These are phyloP conservation scores for Corylus americana DNA, from an alignment of 306 rosid species.

Conservation along the genomic window DNA sequence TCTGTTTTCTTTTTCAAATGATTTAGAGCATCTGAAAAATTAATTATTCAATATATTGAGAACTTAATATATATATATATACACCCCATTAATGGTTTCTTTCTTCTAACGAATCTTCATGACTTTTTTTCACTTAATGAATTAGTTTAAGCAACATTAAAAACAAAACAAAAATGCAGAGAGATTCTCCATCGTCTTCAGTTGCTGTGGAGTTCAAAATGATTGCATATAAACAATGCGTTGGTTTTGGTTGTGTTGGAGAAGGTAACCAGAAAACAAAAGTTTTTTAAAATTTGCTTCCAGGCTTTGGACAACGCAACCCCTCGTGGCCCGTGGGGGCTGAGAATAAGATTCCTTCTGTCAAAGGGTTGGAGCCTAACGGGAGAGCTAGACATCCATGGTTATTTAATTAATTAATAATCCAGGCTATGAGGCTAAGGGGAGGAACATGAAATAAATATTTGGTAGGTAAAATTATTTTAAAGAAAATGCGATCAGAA, in stretches of 20 bases:
- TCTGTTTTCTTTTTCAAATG: background rate
- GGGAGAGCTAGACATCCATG: slow-evolving; percentile 10
- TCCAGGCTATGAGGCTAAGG: background rate
- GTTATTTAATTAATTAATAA: background rate
- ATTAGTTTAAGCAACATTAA: background rate
- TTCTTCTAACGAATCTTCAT: slow-evolving; percentile 37
- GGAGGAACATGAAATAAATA: background rate
- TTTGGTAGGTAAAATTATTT: background rate
- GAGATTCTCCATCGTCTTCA: slow-evolving; percentile 30
- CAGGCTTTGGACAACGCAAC: slow-evolving; percentile 38
- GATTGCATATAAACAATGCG: slow-evolving; percentile 20
- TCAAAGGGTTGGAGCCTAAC: slow-evolving; percentile 32
- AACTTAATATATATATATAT: too few relatives aligned
- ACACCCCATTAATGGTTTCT: background rate
- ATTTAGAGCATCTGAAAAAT: background rate
- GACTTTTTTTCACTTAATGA: slow-evolving; percentile 21
- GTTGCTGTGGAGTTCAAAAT: slow-evolving; percentile 10
- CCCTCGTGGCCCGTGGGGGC: slow-evolving; percentile 29
- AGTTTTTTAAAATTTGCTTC: slow-evolving; percentile 26
- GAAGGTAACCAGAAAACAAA: slow-evolving; percentile 38
- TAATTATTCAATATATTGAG: background rate
- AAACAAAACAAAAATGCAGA: background rate
- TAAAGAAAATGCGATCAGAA: slow-evolving; percentile 14
- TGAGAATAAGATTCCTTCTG: slow-evolving; percentile 47
- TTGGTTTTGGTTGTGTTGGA: slow-evolving; percentile 43